phyloP scores from a whole-genome alignment of 2,329 filamentous ascomycete species.

The Trichophyton verrucosum region DNA sequence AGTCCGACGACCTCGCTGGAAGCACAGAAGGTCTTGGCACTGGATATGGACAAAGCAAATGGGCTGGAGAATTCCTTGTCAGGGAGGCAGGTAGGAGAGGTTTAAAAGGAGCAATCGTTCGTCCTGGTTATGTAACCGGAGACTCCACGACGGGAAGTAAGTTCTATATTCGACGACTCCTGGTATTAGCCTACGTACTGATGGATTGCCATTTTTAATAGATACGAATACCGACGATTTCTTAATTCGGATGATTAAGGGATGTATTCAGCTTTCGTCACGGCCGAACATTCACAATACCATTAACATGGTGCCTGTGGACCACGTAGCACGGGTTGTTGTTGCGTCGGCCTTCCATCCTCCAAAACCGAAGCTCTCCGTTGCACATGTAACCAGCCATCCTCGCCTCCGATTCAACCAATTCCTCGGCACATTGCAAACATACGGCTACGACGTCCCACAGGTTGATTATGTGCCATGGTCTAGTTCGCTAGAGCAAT shows the following conservation, averaged over 20 bases:
- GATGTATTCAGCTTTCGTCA: slow-evolving; percentile 63
- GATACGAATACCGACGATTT: slow-evolving; percentile 79
- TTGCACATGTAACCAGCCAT: slow-evolving; percentile 68
- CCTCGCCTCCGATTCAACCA: slow-evolving; percentile 66
- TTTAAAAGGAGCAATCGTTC: slow-evolving; percentile 60
- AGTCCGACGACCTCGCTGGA: slow-evolving; percentile 66
- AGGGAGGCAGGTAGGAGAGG: slow-evolving; percentile 68
- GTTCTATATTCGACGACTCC: slow-evolving; percentile 7
- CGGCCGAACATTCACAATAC: slow-evolving; percentile 73
- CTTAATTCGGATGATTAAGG: slow-evolving; percentile 73
- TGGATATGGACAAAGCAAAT: slow-evolving; percentile 87
- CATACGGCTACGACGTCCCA: slow-evolving; percentile 60
- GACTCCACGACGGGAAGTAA: slow-evolving; percentile 50
- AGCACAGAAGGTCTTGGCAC: slow-evolving; percentile 66
- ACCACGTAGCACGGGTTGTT: slow-evolving; percentile 69
- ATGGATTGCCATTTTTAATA: slow-evolving; percentile 5
- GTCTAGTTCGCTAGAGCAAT: slow-evolving; percentile 54
- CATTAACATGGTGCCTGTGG: slow-evolving; percentile 79
- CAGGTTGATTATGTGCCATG: slow-evolving; percentile 57
- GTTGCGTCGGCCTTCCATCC: slow-evolving; percentile 60
- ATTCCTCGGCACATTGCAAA: slow-evolving; percentile 57
- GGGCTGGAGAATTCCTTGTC: slow-evolving; percentile 61
- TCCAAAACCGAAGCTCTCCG: slow-evolving; percentile 41
- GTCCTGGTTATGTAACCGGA: slow-evolving; percentile 76
- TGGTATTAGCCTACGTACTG: not conserved